Evolutionary conservation across 2,329 filamentous ascomycete species (phyloP), one percentile per base, ranked within the genome.

Genomic region (Clonostachys solani): DNA sequence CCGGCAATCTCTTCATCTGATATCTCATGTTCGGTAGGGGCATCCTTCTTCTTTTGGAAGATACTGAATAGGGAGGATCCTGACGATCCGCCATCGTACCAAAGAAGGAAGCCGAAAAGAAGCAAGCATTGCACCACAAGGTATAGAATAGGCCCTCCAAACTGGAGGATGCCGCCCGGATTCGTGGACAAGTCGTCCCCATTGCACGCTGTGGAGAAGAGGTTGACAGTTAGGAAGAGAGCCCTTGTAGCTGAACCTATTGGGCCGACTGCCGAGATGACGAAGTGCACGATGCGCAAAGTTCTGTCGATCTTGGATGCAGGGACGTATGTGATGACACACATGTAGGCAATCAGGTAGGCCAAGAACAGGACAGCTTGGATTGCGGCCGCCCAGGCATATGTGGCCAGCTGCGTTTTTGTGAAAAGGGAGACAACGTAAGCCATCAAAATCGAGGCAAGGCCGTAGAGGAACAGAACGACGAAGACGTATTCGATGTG

Each of bases 131-230:
- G 92, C 0, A 91, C 43, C 44, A 89, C 77, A 2, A 96, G 78
- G 62, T 95, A 96, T 0, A 94, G 65, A 35, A 96, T 92, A 0
- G 90, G 89, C 0, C 88, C 89, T 33, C 92, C 92, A 56, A 91
- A 96, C 29, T 86, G 78, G 1, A 77, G 75, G 33, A 96, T 81
- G 5, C 77, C 81, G 7, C 81, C 86, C 0, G 91, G 88, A 53
- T 89, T 85, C 1, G 74, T 70, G 2, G 84, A 81, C 17, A 91
- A 66, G n/a, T 73, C 50, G 17, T 80, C 71, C 23, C 78, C 83
- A 33, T 80, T 75, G 61, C 92, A 96, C 3, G 89, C 78, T 0
- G 89, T 77, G 2, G 87, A 91, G 64, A 96, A 96, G 3, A 92
- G 73, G 60, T 96, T 96, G 44, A 95, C 74, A 0, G 84, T 75